Conservation (phyloP, 2,329 filamentous ascomycete species). For the Biscogniauxia marginata region DNA sequence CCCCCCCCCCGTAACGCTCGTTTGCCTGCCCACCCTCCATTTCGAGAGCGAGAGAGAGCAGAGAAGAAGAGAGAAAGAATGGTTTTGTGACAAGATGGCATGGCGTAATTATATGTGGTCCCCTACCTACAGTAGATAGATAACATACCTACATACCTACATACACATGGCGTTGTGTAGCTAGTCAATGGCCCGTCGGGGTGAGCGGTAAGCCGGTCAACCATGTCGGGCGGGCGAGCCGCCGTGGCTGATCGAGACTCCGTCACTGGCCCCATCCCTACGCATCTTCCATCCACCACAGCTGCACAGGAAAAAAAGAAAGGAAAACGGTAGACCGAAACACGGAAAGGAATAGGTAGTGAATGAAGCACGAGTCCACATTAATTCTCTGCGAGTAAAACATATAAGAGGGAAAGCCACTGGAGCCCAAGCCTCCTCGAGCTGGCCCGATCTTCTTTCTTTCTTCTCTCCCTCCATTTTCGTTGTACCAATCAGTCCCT, state of each 20-base stretch:
- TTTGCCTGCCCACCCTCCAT: slow-evolving; percentile 3
- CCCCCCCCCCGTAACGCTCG: background rate
- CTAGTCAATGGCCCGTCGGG: background rate
- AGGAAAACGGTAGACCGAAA: slow-evolving; percentile 5
- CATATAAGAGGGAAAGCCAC: slow-evolving; percentile 10
- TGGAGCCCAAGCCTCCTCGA: background rate
- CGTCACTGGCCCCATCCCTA: slow-evolving; percentile 1
- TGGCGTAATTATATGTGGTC: background rate
- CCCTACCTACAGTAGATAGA: background rate
- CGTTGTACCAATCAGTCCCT: slow-evolving; percentile 1
- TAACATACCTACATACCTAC: background rate
- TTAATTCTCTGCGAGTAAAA: slow-evolving; percentile 6
- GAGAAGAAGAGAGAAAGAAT: background rate
- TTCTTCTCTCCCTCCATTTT: background rate
- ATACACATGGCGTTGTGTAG: background rate
- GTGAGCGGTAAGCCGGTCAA: background rate
- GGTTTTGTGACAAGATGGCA: background rate
- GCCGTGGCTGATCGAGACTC: slow-evolving; percentile 6
- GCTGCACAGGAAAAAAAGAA: slow-evolving; percentile 7
- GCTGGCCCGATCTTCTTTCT: background rate
- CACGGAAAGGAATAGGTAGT: background rate
- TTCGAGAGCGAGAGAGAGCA: background rate
- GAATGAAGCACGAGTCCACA: background rate
- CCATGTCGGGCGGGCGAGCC: background rate
- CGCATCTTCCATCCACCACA: background rate